Percentiles rank a stretch among this genome's conserved stretches.
phyloP scores from a whole-genome alignment of 208 protist genomes.

The Plasmodiophora brassicae region DNA sequence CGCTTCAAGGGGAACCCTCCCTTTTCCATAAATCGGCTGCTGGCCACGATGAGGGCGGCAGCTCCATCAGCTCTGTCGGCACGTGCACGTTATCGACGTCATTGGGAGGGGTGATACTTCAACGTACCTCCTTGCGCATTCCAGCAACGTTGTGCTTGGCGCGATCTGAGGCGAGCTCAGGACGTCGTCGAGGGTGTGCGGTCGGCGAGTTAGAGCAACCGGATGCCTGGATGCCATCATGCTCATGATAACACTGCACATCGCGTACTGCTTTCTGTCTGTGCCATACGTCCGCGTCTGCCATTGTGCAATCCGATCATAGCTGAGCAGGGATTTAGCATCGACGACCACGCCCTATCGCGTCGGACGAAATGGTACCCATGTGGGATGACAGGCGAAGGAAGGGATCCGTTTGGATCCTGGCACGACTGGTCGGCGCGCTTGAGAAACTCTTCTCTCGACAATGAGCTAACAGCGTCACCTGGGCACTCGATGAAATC shows the following conservation, averaged over 20 bases:
- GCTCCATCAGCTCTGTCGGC: background rate
- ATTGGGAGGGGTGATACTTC: background rate
- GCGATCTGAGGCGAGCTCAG: conserved; percentile 22
- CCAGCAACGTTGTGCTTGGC: conserved; percentile 17
- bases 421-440: conserved; percentile 41
- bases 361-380: background rate
- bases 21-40: background rate
- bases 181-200: conserved; percentile 38
- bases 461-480: conserved; percentile 43
- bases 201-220: background rate
- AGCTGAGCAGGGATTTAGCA: background rate
- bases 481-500: no score
- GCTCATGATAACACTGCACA: conserved; percentile 47
- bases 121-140: conserved; percentile 32
- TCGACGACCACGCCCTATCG: background rate
- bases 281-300: conserved; percentile 1
- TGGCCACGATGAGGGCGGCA: background rate
- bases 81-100: background rate
- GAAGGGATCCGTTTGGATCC: background rate
- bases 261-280: conserved; percentile 31
- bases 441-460: conserved; percentile 31
- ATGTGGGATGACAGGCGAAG: conserved; percentile 35
- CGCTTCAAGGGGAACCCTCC: background rate
- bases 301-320: conserved; percentile 39
- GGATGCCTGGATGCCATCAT: conserved; percentile 34